Evolutionary conservation across 1,284 basidiomycete genomes (phyloP), one percentile per base, ranked within the genome.

Genomic region (Phellopilus nigrolimitatus): DNA sequence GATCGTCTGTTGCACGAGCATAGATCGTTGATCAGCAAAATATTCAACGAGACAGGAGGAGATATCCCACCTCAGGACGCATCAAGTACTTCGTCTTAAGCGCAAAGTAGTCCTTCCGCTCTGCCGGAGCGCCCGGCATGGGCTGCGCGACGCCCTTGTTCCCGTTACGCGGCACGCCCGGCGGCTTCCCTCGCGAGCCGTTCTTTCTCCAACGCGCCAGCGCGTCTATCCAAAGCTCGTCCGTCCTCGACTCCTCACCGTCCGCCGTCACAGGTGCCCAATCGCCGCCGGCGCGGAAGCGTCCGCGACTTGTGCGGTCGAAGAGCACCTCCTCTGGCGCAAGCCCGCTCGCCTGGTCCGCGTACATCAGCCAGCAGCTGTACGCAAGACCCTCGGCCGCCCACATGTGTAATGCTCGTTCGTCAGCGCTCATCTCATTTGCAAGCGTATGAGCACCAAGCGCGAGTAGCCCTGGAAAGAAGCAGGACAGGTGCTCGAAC

Each of bases 401-500:
- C 79, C 79, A 84, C 47, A 75, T 61, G 59, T 88, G 84, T 24
- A 79, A 58, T 31, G 80, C 68, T 21, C 68, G 68, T 17, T 51
- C 49, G n/a, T 34, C 39, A 3, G 28, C 27, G 9, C 38, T 24
- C 19, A 51, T 34, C 25, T 49, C 47, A 15, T 39, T 42, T n/a
- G 38, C 53, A 47, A 88, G 72, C 1, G 76, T 75, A 48, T 80
- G 74, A 0, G 69, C 82, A 47, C 88, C 87, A 13, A 90, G 74
- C 1, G 86, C 84, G 51, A 90, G 71, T n/a, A 89, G 66, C 13
- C 85, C 88, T 0, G 85, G 84, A 43, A 88, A 71, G 71, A 90
- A 90, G 66, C 88, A 89, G 8, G 86, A 81, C 46, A 90, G 71
- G 60, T 90, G 87, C 58, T 90, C 87, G 50, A 88, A 80, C 15